These are phyloP conservation scores for Fistulifera solaris DNA, from an alignment of 108 stramenopile genomes.

Conservation along the genomic window DNA sequence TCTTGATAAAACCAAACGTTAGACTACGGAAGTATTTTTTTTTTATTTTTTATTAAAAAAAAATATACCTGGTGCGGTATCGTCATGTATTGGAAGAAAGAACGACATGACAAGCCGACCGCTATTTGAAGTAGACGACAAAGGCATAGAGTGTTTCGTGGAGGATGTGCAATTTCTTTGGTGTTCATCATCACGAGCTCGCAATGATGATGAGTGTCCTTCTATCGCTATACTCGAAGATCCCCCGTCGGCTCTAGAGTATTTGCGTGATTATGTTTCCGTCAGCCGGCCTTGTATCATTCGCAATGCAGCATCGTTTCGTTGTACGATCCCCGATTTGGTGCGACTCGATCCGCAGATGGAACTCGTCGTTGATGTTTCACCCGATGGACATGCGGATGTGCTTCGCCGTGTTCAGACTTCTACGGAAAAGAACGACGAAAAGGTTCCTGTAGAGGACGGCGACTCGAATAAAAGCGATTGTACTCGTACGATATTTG, in stretches of 20 bases:
- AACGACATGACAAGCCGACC: too few relatives aligned
- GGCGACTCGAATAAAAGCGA: background rate
- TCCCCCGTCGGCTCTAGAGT: constrained; percentile 46
- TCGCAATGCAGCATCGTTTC: constrained; percentile 28
- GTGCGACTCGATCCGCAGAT: constrained; percentile 20
- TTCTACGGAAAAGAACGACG: background rate
- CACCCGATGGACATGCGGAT: constrained; percentile 91
- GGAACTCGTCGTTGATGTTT: constrained; percentile 65
- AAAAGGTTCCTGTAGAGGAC: too few relatives aligned
- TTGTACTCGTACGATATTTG: constrained; percentile 31
- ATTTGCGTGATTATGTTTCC: constrained; percentile 60
- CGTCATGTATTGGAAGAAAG: too few relatives aligned
- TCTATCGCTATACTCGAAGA: constrained; percentile 37
- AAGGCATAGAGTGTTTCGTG: constrained; percentile 22
- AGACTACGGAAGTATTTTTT: too few relatives aligned
- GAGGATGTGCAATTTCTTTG: constrained; percentile 56
- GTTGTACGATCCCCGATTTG: constrained; percentile 53
- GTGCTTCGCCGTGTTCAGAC: constrained; percentile 36
- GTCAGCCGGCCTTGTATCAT: constrained; percentile 63
- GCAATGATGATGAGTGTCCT: too few relatives aligned
- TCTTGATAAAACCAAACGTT: too few relatives aligned
- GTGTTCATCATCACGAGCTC: constrained; percentile 20
- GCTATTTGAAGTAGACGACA: too few relatives aligned
- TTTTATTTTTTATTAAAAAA: too few relatives aligned
- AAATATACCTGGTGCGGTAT: too few relatives aligned